Evolutionary conservation across 257 asterid species (phyloP), one percentile per base, ranked within the genome.

Genomic region (Osmanthus fragrans): DNA sequence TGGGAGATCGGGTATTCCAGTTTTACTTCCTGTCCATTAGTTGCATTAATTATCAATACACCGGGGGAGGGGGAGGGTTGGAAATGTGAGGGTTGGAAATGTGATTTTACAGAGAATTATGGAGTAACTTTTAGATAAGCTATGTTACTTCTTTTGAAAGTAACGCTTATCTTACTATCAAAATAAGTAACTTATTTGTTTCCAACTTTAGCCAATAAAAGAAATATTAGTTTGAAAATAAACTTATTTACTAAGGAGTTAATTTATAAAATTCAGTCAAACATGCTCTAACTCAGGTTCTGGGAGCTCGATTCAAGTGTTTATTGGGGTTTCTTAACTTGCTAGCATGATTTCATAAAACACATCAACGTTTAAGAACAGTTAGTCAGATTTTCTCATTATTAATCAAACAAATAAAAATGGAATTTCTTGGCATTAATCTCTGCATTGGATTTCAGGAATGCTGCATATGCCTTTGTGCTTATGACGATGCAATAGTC

Each of bases 401-500:
- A 23, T 30, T 21, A 58, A 21, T 21, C 63, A 54, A 45, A 19
- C 58, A 15, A 13, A 5, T 49, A 49, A 15, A 18, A 12, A 12
- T 58, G 3, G 15, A 58, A 30, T 60, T 60, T 8, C 30, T 60
- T 21, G 67, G 27, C 32, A 54, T 54, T 54, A 12, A 13, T 18
- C 27, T 42, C 58, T 49, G 21, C 21, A 45, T 76, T 72, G 77
- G 54, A 76, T 76, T 78, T 82, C 83, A 96, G 99, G 99, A 96
- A 88, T 96, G 99, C 68, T 96, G 99, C 84, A 90, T 95, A 64
- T 95, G 99, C 90, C 91, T 95, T 15, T 85, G 97, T 74, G 60
- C 92, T 23, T 95, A 95, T 13, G 97, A 95, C 2, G 98, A 96
- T 81, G 99, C n/a, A n/a, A n/a, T n/a, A n/a, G n/a, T n/a, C n/a